Conservation (phyloP, 2,329 filamentous ascomycete species). For the Paraphaeosphaeria sporulosa region DNA sequence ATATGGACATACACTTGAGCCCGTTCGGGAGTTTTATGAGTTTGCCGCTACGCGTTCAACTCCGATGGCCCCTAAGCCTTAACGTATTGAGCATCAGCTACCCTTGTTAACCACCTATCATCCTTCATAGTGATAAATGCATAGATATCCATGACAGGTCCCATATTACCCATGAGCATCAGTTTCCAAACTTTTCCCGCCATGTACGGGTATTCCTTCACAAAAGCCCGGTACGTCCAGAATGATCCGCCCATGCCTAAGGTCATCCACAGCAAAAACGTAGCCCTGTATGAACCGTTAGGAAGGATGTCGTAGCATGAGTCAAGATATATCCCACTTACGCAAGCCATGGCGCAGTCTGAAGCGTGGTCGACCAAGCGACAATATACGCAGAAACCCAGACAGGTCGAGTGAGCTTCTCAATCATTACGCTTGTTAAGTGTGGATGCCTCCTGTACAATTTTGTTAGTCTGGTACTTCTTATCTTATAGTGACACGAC, state of each 20-base stretch:
- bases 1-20: too few relatives aligned
- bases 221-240: not conserved
- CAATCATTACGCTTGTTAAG: not conserved
- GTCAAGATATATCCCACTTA: not conserved
- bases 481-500: not conserved
- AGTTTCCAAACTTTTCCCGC: not conserved
- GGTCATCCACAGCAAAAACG: not conserved
- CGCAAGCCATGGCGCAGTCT: not conserved
- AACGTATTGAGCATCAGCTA: not conserved
- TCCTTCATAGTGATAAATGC: not conserved
- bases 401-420: not conserved
- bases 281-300: not conserved
- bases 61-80: not conserved
- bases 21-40: too few relatives aligned
- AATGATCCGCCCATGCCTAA: constrained; percentile 1
- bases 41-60: too few relatives aligned
- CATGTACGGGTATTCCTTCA: not conserved
- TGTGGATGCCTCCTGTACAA: not conserved
- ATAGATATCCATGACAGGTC: constrained; percentile 1
- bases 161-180: not conserved
- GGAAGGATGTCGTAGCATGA: not conserved
- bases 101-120: constrained; percentile 4
- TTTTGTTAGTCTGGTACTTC: not conserved
- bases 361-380: not conserved
- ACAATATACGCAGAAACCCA: not conserved